phyloP scores from a whole-genome alignment of 441 rosid species.

The Pelargonium australe region DNA sequence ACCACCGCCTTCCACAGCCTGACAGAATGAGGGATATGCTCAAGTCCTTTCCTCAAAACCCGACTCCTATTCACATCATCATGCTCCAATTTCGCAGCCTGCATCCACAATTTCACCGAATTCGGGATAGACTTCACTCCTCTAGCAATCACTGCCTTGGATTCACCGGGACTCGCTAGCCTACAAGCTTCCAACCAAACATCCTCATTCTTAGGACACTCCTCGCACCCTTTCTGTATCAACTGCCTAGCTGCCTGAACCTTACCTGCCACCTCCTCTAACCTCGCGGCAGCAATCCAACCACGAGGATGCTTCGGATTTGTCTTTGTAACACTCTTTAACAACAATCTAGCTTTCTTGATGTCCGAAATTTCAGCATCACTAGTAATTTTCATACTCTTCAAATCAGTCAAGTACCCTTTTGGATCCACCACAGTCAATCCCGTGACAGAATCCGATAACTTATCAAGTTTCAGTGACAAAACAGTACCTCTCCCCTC shows the following conservation, averaged over 20 bases:
- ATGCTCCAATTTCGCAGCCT: slow-evolving; percentile 84
- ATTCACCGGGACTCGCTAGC: slow-evolving; percentile 77
- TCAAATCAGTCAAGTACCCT: slow-evolving; percentile 85
- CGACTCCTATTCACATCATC: slow-evolving; percentile 71
- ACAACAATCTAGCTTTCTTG: slow-evolving; percentile 78
- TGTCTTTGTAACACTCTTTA: slow-evolving; percentile 83
- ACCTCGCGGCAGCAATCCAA: slow-evolving; percentile 92
- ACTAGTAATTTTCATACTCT: slow-evolving; percentile 94
- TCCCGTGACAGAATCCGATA: slow-evolving; percentile 82
- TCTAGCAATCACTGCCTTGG: slow-evolving; percentile 79
- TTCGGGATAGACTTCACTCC: slow-evolving; percentile 80
- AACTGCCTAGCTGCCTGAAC: slow-evolving; percentile 71
- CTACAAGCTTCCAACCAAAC: slow-evolving; percentile 95
- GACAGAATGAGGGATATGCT: slow-evolving; percentile 78
- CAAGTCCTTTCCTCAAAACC: slow-evolving; percentile 85
- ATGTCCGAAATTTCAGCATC: slow-evolving; percentile 92
- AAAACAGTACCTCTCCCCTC: slow-evolving; percentile 91
- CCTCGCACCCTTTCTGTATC: slow-evolving; percentile 83
- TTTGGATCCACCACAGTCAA: slow-evolving; percentile 91
- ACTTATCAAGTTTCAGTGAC: slow-evolving; percentile 79
- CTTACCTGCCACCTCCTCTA: slow-evolving; percentile 96
- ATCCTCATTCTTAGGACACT: slow-evolving; percentile 86
- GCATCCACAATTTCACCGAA: slow-evolving; percentile 90
- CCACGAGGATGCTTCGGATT: slow-evolving; percentile 89
- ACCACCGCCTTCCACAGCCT: slow-evolving; percentile 94